phyloP scores from a whole-genome alignment of 2,329 filamentous ascomycete species.

The Ceratocystis ficicola region DNA sequence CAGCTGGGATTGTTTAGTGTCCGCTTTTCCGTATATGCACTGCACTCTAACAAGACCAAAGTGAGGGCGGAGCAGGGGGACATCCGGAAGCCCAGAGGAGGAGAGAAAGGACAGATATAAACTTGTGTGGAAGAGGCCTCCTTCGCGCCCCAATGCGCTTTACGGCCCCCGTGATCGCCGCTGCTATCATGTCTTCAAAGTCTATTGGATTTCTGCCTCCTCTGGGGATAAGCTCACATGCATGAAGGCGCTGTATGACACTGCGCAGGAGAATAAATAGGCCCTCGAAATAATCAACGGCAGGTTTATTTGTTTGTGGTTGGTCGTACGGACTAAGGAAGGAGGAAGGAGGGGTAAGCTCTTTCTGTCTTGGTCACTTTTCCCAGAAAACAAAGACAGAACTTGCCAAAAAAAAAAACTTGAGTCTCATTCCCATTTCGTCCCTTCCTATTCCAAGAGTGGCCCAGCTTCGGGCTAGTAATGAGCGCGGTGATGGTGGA shows the following conservation, averaged over 20 bases:
- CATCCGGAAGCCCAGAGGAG: background rate
- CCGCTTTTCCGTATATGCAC: background rate
- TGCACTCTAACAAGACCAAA: background rate
- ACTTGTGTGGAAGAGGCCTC: background rate
- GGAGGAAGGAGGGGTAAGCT: background rate
- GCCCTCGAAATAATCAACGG: too few species aligned
- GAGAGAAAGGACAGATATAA: background rate
- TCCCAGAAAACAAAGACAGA: background rate
- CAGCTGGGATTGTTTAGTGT: conserved; percentile 1
- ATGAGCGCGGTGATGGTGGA: background rate
- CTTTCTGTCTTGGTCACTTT: background rate
- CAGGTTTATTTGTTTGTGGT: background rate
- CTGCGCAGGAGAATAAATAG: too few species aligned
- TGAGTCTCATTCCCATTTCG: background rate
- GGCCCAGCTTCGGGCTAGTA: background rate
- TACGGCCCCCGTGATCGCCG: background rate
- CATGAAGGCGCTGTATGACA: too few species aligned
- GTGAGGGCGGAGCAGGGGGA: background rate
- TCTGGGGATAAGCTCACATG: too few species aligned
- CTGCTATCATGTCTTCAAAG: background rate
- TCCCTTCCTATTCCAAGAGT: background rate
- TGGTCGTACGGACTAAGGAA: conserved; percentile 1
- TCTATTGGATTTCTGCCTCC: background rate
- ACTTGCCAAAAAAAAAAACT: background rate
- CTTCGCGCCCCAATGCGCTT: background rate